Percentiles rank a stretch among this genome's conserved stretches.
Conservation (phyloP, 306 rosid species). For the Fragaria vesca region DNA sequence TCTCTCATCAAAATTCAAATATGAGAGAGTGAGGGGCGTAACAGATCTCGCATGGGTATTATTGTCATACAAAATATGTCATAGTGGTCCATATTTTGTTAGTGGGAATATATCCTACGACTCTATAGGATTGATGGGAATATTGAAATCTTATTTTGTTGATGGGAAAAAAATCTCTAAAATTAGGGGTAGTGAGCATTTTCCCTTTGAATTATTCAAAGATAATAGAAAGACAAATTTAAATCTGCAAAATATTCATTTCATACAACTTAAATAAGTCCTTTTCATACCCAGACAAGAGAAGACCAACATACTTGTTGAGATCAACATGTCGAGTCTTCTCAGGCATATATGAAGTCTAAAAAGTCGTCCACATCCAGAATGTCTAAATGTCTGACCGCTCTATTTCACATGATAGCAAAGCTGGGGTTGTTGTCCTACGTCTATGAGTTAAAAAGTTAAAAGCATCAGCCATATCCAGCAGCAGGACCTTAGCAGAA, state of each 20-base stretch:
- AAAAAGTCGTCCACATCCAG: conserved; percentile 10
- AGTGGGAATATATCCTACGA: no score
- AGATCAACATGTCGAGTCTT: neutral
- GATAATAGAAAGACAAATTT: neutral
- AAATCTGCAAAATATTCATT: neutral
- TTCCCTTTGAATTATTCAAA: no score
- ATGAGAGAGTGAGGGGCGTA: no score
- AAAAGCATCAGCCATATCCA: conserved; percentile 22
- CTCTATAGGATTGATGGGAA: no score
- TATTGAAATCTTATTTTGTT: no score
- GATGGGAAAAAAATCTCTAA: no score
- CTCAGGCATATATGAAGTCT: neutral
- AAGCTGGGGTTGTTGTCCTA: conserved; percentile 26
- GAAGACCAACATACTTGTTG: neutral
- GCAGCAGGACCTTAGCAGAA: conserved; percentile 56
- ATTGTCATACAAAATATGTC: no score
- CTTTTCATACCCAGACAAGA: neutral
- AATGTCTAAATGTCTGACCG: neutral
- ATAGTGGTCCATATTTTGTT: no score
- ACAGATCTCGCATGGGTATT: no score
- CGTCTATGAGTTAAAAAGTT: conserved; percentile 10
- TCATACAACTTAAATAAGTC: neutral
- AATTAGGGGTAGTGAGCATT: no score
- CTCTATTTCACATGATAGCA: conserved; percentile 24
- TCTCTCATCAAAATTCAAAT: no score